Evolutionary conservation across 2,329 filamentous ascomycete species (phyloP), one percentile per base, ranked within the genome.

Genomic region (Botrytis porri): DNA sequence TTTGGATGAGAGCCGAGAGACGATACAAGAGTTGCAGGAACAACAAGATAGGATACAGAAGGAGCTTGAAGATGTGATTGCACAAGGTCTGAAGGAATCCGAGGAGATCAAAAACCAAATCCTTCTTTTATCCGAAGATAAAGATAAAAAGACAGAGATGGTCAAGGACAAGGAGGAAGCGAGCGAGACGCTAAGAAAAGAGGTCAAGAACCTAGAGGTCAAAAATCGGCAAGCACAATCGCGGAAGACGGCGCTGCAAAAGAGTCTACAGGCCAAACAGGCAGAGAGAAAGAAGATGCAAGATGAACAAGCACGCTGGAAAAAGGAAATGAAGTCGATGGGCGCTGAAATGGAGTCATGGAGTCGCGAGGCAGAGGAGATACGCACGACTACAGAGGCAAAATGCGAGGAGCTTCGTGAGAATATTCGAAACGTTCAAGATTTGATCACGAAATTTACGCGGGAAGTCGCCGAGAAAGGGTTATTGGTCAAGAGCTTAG

Each of bases 101-200:
- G 88, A 89, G 54, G 93, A 95, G 70, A 89, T 89, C 74, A 88
- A 88, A 76, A 84, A 86, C n/a, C 83, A 88, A 70, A 83, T 93
- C 76, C 87, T 89, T 57, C 89, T 93, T 62, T 81, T 97, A 45
- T 89, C 91, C 71, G 90, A 90, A 73, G 93, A 97, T 78, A 92
- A 93, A 74, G 93, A 97, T 76, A 88, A 91, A 69, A 90, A 97
- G 81, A 91, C 88, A 78, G 90, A 91, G 75, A 87, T 90, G 32
- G 86, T 96, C 71, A 96, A 93, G 80, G 93, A 97, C 79, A 97
- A 97, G 81, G 95, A 98, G 76, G 94, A 97, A 79, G 92, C 91
- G 69, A 98, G 94, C 66, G 90, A 93, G 62, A 94, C 94, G 79
- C 83, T 98, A 71, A 93, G 92, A 79, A 92, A 92, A 75, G 91